phyloP scores from a whole-genome alignment of 1,284 basidiomycete species.

The Fistulinella cinereoalba region DNA sequence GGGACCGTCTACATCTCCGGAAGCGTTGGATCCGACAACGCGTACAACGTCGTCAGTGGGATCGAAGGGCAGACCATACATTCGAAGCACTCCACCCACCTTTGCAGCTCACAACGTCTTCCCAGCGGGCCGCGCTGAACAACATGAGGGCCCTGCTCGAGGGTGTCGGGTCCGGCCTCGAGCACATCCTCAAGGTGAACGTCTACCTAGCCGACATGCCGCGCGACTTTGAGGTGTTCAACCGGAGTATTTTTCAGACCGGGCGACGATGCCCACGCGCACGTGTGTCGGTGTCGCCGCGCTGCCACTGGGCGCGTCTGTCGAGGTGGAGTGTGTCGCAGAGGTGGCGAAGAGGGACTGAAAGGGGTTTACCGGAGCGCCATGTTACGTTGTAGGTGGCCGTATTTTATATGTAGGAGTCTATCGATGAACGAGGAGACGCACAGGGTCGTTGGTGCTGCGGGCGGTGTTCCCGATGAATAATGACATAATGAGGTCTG shows the following conservation, averaged over 20 bases:
- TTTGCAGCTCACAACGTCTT: slow-evolving; percentile 7
- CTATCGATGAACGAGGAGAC: too few species aligned
- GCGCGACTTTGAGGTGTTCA: slow-evolving; percentile 52
- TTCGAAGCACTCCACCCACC: slow-evolving; percentile 26
- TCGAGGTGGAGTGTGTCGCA: slow-evolving; percentile 68
- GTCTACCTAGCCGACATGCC: slow-evolving; percentile 54
- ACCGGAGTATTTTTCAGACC: slow-evolving; percentile 54
- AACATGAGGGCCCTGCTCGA: slow-evolving; percentile 59
- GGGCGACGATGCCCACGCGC: slow-evolving; percentile 52
- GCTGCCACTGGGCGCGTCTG: slow-evolving; percentile 57
- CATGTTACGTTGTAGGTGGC: too few species aligned
- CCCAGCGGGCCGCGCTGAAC: slow-evolving; percentile 51
- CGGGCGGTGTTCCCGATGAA: too few species aligned
- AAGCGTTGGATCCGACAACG: slow-evolving; percentile 51
- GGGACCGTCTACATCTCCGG: slow-evolving; percentile 58
- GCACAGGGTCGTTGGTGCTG: too few species aligned
- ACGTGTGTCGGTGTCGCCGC: slow-evolving; percentile 64
- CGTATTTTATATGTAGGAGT: too few species aligned
- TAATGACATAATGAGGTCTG: too few species aligned
- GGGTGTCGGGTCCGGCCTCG: slow-evolving; percentile 56
- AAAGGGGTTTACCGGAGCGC: too few species aligned
- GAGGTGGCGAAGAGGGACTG: slow-evolving; percentile 34
- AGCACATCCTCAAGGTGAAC: slow-evolving; percentile 61
- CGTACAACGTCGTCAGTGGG: slow-evolving; percentile 52
- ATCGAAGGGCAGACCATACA: slow-evolving; percentile 40